phyloP scores from a whole-genome alignment of 2,329 filamentous ascomycete species.

The Thelonectria olida region DNA sequence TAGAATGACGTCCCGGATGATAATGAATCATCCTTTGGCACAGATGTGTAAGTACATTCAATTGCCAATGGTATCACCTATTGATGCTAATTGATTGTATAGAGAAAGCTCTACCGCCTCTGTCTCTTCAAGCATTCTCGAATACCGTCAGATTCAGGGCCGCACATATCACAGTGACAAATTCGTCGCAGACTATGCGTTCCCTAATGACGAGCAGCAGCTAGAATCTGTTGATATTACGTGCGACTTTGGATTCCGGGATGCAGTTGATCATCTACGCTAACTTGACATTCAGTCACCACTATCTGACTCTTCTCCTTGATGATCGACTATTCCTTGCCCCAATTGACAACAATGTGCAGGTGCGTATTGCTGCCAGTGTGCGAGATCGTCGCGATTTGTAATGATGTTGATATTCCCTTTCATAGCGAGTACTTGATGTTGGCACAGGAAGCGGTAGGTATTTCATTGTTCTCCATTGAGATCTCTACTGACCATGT shows the following conservation, averaged over 20 bases:
- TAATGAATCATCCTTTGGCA: background rate
- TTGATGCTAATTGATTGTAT: background rate
- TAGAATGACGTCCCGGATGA: background rate
- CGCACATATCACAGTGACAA: constrained; percentile 36
- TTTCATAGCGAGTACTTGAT: constrained; percentile 31
- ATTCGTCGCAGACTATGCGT: constrained; percentile 35
- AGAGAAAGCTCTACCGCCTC: constrained; percentile 38
- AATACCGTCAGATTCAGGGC: constrained; percentile 36
- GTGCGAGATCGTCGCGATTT: background rate
- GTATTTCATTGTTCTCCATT: background rate
- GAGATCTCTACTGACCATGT: background rate
- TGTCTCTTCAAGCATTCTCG: constrained; percentile 33
- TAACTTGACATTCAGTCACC: constrained; percentile 26
- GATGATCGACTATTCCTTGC: constrained; percentile 31
- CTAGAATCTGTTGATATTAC: constrained; percentile 37
- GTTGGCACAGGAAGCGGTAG: constrained; percentile 33
- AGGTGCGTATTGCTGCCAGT: constrained; percentile 15
- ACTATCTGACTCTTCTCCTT: constrained; percentile 31
- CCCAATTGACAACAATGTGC: constrained; percentile 25
- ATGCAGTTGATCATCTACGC: too few species aligned
- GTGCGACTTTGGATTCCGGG: background rate
- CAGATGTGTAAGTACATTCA: background rate
- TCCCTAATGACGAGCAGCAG: constrained; percentile 38
- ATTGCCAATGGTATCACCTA: background rate
- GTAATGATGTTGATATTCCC: background rate